Evolutionary conservation across 768 basidiomycete species (phyloP).

Genomic region (Russula compacta): DNA sequence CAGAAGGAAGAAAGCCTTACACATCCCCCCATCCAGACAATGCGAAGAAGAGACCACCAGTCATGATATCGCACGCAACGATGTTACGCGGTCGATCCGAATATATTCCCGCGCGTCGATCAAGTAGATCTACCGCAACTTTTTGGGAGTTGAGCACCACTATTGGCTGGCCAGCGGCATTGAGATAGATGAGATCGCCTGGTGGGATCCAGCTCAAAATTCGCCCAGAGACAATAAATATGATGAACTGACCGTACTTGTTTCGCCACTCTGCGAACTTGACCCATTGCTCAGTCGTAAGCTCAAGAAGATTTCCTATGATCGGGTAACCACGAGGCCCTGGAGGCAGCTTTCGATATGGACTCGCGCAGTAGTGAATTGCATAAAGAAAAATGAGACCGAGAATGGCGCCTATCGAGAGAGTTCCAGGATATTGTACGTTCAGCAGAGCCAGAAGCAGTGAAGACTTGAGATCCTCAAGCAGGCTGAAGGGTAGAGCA

Average conservation of each 20-base stretch:
- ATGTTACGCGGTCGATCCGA: background rate
- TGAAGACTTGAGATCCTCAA: background rate
- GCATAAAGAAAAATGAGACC: background rate
- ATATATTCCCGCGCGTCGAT: slow-evolving; percentile 1
- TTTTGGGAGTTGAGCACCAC: slow-evolving; percentile 3
- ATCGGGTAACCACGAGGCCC: background rate
- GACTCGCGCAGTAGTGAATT: background rate
- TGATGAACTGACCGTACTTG: background rate
- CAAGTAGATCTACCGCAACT: slow-evolving; percentile 1
- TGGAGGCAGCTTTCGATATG: background rate
- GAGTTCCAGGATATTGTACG: background rate
- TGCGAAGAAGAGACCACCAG: background rate
- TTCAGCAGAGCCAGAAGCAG: background rate
- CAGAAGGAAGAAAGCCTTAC: background rate
- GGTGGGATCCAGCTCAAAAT: no score
- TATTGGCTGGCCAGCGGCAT: background rate
- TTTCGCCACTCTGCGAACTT: slow-evolving; percentile 1
- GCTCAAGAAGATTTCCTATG: background rate
- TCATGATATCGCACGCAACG: background rate
- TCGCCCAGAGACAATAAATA: background rate
- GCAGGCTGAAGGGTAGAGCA: background rate
- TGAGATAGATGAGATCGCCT: slow-evolving; percentile 5
- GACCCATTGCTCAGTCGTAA: background rate
- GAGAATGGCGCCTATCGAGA: background rate
- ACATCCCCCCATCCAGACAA: no score